phyloP scores from a whole-genome alignment of 345 rosid genomes.

The Lepidium aucheri region DNA sequence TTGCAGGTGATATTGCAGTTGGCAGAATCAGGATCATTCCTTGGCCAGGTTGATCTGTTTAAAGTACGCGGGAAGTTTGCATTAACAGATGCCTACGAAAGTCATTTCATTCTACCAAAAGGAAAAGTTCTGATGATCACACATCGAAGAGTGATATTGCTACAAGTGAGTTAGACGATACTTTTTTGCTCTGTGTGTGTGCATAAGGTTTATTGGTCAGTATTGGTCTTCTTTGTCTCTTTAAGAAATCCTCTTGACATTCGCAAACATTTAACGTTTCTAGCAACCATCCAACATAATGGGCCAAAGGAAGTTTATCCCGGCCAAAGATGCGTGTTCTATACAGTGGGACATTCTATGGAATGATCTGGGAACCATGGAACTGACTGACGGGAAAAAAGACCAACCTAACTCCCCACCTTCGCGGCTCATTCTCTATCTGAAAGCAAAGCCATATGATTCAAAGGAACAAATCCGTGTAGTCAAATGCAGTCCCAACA shows the following conservation, averaged over 20 bases:
- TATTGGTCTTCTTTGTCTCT: neutral
- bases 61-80: constrained; percentile 99
- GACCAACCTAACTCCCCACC: constrained; percentile 66
- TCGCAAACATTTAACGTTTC: neutral
- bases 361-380: constrained; percentile 79
- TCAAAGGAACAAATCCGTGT: constrained; percentile 60
- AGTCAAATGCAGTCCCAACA: constrained; percentile 67
- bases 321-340: constrained; percentile 88
- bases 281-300: constrained; percentile 88
- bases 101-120: constrained; percentile 78
- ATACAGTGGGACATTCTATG: constrained; percentile 82
- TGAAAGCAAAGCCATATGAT: constrained; percentile 45
- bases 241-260: constrained; percentile 6
- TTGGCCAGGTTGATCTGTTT: constrained; percentile 93
- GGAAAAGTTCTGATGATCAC: constrained; percentile 68
- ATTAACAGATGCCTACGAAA: constrained; percentile 92
- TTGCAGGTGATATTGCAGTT: constrained; percentile 86
- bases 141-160: constrained; percentile 70
- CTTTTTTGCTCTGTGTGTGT: neutral
- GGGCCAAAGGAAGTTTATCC: constrained; percentile 83
- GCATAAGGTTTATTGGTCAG: neutral
- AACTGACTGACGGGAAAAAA: constrained; percentile 74
- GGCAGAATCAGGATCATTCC: constrained; percentile 89
- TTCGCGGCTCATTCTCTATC: constrained; percentile 58
- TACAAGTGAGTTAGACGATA: constrained; percentile 54